phyloP scores from a whole-genome alignment of 2,329 filamentous ascomycete genomes.

The Cladophialophora bantiana region DNA sequence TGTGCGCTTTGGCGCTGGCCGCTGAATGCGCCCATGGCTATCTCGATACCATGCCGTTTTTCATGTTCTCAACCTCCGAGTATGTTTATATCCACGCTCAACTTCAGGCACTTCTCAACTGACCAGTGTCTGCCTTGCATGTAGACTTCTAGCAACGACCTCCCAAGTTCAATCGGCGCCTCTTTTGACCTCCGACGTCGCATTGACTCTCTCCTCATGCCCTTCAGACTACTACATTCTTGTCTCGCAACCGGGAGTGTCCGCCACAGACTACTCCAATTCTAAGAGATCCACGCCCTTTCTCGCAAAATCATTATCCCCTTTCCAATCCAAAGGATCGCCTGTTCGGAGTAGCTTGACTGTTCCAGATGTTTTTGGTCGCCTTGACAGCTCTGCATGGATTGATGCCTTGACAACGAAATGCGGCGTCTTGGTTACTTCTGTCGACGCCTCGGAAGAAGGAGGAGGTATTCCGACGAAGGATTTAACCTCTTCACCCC shows the following conservation, averaged over 20 bases:
- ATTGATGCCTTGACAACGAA: constrained; percentile 52
- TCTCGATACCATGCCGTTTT: constrained; percentile 81
- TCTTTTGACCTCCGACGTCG: constrained; percentile 53
- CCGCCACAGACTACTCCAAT: constrained; percentile 69
- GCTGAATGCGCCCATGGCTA: constrained; percentile 36
- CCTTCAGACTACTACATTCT: constrained; percentile 79
- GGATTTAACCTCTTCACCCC: constrained; percentile 31
- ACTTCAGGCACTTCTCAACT: constrained; percentile 11
- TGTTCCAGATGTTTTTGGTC: constrained; percentile 62
- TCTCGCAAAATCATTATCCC: constrained; percentile 38
- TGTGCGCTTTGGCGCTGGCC: constrained; percentile 39
- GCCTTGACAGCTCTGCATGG: constrained; percentile 54
- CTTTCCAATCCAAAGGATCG: constrained; percentile 6
- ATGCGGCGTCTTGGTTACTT: constrained; percentile 55
- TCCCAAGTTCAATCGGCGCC: constrained; percentile 53
- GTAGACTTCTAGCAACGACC: constrained; percentile 48
- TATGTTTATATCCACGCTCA: constrained; percentile 53
- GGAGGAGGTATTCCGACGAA: constrained; percentile 36
- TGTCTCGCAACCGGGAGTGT: constrained; percentile 77
- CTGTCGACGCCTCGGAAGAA: constrained; percentile 51
- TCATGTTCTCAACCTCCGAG: constrained; percentile 84
- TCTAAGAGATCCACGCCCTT: constrained; percentile 60
- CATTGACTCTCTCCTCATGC: constrained; percentile 65
- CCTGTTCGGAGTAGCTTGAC: constrained; percentile 59
- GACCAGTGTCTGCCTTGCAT: constrained; percentile 9